A percentile compares a stretch with the other conserved stretches of the same genome.
These are phyloP conservation scores for Diplodia sapinea DNA, from an alignment of 2,329 filamentous ascomycete species.

Conservation along the genomic window DNA sequence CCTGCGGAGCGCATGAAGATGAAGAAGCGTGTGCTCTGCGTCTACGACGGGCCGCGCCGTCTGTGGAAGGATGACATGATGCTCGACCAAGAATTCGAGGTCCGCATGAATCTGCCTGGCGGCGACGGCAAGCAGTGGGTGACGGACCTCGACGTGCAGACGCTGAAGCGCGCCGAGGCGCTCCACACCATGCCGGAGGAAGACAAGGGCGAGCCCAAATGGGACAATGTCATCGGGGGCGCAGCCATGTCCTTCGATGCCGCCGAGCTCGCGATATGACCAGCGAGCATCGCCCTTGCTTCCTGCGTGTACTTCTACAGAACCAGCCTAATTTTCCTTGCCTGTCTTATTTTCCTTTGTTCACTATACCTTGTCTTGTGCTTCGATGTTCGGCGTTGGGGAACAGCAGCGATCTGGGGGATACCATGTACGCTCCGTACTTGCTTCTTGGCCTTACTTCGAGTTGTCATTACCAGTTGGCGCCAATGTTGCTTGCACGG, in stretches of 20 bases:
- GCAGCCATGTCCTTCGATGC: slow-evolving; percentile 19
- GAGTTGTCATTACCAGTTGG: slow-evolving; percentile 1
- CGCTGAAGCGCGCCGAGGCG: slow-evolving; percentile 83
- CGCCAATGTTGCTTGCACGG: slow-evolving; percentile 26
- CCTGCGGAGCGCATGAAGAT: slow-evolving; percentile 93
- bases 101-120: slow-evolving; percentile 72
- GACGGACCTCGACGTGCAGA: slow-evolving; percentile 92
- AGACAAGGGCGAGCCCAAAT: slow-evolving; percentile 85
- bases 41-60: slow-evolving; percentile 85
- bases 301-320: slow-evolving; percentile 16
- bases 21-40: slow-evolving; percentile 94
- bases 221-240: slow-evolving; percentile 64
- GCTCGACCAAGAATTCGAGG: slow-evolving; percentile 93
- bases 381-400: slow-evolving; percentile 16
- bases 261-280: slow-evolving; percentile 20
- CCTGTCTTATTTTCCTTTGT: slow-evolving; percentile 2
- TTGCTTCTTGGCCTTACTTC: slow-evolving; percentile 16
- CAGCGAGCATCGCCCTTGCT: slow-evolving; percentile 3
- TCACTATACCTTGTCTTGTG: slow-evolving; percentile 12
- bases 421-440: slow-evolving; percentile 22
- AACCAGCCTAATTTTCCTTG: neutral
- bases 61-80: slow-evolving; percentile 99
- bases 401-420: slow-evolving; percentile 24
- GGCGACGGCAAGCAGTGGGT: slow-evolving; percentile 72
- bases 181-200: slow-evolving; percentile 80